Base-by-base conservation (phyloP, 2,329 filamentous ascomycete species). In the Penicillium glabrum region DNA sequence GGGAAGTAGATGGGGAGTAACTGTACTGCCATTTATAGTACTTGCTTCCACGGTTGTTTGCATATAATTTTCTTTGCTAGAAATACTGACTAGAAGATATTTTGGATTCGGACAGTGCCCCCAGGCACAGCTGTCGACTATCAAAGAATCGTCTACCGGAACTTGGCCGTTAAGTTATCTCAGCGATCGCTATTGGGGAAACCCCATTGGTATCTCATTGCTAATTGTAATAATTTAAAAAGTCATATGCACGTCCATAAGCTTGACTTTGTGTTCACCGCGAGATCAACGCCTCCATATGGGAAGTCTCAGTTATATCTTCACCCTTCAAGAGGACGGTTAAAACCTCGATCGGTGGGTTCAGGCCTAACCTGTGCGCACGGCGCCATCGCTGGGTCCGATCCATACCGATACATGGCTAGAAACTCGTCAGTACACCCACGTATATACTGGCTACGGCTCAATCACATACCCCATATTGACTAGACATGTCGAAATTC, bases 401-500 rank as follows among this genome's bases (percentile, higher is more conserved):
- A 33, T 27, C 78, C 51, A 93, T 91, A 8, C 95, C 95, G 52
- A 96, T 89, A 69, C 91, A 96, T 1, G 95, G 95, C 91, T 96
- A 46, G 14, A 46, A 14, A 39, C 5, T 24, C 39, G 35, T 56
- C 39, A 59, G 54, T 29, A 52, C 19, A n/a, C 29, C 13, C 8
- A 39, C 8, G 1, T n/a, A n/a, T n/a, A 5, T 11, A 37, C 8
- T 8, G 19, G 23, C 21, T 5, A 9, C 8, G 23, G 13, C 2
- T 9, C 46, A 48, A 26, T 33, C n/a, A 86, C 90, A 79, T 85
- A 96, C 92, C 55, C 95, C 95, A 73, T 90, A 99, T 68, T 96
- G 90, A 58, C 85, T 90, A 69, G 88, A 95, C 63, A 96, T 89
- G 72, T 99, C 95, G 76, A 95, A 99, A 72, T 96, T 90, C 61